Evolutionary conservation across 225 moss, liverwort and hornwort genomes (phyloP).

Genomic region (Pleurozium schreberi): DNA sequence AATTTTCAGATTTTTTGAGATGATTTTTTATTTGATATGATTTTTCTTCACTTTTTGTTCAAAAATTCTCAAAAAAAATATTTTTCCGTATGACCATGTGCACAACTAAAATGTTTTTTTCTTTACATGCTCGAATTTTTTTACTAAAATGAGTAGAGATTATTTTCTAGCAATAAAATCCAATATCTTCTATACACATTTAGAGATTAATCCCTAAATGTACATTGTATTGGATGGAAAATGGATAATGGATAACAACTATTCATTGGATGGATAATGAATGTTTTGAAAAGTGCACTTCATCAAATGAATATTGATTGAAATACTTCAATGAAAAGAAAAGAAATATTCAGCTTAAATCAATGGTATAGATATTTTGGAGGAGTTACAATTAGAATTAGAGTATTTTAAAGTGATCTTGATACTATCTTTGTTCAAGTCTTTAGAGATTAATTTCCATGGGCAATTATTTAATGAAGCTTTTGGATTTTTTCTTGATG

Average conservation of each 20-base stretch:
- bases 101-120: not conserved
- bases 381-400: not conserved
- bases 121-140: not conserved
- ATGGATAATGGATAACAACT: no score
- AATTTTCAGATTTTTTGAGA: not conserved
- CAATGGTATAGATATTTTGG: not conserved
- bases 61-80: not conserved
- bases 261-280: not conserved
- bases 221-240: no score
- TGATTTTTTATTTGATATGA: not conserved
- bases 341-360: not conserved
- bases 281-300: not conserved
- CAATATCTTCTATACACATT: fast-evolving
- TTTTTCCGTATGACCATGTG: fast-evolving
- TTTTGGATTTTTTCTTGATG: not conserved
- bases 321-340: not conserved
- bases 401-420: not conserved
- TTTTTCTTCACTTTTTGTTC: not conserved
- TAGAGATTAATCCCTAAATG: not conserved
- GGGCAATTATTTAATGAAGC: not conserved
- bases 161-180: not conserved
- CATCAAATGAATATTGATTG: not conserved
- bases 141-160: not conserved
- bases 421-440: not conserved
- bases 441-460: not conserved